Base-by-base conservation (phyloP, 257 asterid genomes). In the Jaltomata sinuosa region DNA sequence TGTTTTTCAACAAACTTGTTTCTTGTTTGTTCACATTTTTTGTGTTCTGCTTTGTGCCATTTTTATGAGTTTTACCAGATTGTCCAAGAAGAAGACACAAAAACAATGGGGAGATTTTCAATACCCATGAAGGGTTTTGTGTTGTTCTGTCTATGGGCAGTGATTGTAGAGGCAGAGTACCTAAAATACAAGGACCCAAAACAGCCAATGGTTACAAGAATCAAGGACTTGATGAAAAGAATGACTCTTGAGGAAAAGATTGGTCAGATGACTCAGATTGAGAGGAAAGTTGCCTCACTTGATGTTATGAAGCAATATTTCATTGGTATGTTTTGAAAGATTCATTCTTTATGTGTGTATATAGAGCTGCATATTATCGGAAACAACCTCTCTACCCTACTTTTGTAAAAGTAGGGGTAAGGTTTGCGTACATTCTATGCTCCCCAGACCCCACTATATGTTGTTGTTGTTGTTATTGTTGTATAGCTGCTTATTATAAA, bases 201-300 rank as follows among this genome's bases (percentile, higher is more conserved):
- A 19, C 84, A 83, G 68, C 84, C 88, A 77, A 14, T 83, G 64
- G 80, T 47, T 32, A 72, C 47, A 38, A 86, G 88, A 77, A 47
- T 86, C 27, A 83, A 22, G 16, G 86, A 86, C 82, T 83, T 86
- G 81, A 80, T 86, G 80, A 76, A 79, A 8, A 83, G 88, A 16
- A 86, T 86, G 88, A 83, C 55, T 52, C 85, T 86, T 64, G 76
- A 83, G 34, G 86, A 86, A 67, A 86, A 86, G 59, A 62, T 86
- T 65, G 86, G 88, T 11, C 88, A 86, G 84, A 86, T 86, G 88
- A 86, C 82, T 52, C 88, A 86, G 74, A 86, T 86, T 64, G 88
- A 86, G 49, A 65, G 85, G 40, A 36, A 50, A 54, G 86, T 50
- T 83, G 86, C 88, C 40, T 61, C 62, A 50, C 25, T 52, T 59